Base-by-base conservation (phyloP, 1,284 basidiomycete genomes). In the Apiotrichum gamsii region DNA sequence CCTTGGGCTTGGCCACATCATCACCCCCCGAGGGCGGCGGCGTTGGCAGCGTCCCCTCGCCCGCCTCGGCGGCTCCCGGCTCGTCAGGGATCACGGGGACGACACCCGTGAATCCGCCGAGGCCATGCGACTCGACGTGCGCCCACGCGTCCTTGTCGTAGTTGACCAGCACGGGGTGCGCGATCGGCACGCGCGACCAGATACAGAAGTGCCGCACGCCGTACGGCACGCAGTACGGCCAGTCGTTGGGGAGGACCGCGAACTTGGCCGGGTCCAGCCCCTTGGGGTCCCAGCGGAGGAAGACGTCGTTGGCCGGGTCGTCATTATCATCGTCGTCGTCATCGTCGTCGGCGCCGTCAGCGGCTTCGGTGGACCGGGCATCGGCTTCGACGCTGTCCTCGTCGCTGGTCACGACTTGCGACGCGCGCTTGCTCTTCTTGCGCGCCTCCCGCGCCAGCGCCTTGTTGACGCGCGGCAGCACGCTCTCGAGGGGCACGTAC, bases 31-130 rank as follows among this genome's bases (percentile, higher is more conserved):
- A 28, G 8, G 25, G 11, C 8, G 25, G 25, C 11, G 25, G 25
- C 8, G 25, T 28, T 6, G 25, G 25, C 8, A 28, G 25, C 25
- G 31, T 8, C 31, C 8, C 11, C 14, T 14, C 3, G 31, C 14
- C 31, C 8, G 11, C 31, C 25, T 28, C 25, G 6, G 25, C 25
- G 8, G 6, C 25, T 11, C 11, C 25, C 10, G 19, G 18, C 13
- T 18, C 13, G 38, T 16, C 5, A 28, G 18, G 14, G 36, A 25
- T 13, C 5, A 20, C 25, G 11, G 25, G 18, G 5, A 59, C 54
- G 9, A 67, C 54, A n/a, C 70, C 70, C 0, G 65, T 70, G 51
- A 70, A 69, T 1, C 70, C 70, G 11, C 60, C 59, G 25, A 72
- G 54, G 9, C 67, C 69, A 43, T 67, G 43, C 23, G 58, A 42